Conservation (phyloP, 768 basidiomycete species). For the Mycena crocata region DNA sequence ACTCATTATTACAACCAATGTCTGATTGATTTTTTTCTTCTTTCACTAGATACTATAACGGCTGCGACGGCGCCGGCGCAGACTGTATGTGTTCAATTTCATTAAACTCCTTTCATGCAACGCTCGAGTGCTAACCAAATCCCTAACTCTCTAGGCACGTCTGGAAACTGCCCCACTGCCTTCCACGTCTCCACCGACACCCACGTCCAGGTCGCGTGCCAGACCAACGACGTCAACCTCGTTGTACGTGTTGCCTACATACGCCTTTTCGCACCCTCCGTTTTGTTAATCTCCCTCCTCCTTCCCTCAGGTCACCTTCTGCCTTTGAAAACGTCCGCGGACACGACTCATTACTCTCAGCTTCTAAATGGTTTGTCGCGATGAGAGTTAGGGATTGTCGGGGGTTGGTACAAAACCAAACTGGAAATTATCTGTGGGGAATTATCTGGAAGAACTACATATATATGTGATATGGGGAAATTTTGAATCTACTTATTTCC, state of each 20-base stretch:
- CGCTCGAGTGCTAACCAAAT: not conserved
- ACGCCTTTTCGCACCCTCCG: too few species aligned
- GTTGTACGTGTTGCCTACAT: slow-evolving; percentile 8
- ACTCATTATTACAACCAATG: not conserved
- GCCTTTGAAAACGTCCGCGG: too few species aligned
- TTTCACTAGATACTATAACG: slow-evolving; percentile 43
- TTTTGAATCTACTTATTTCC: too few species aligned
- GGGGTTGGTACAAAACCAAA: too few species aligned
- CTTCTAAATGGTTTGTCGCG: not conserved
- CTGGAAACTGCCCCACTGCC: slow-evolving; percentile 16
- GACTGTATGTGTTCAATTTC: slow-evolving; percentile 37
- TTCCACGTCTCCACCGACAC: slow-evolving; percentile 21
- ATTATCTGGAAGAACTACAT: too few species aligned
- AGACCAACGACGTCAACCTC: slow-evolving; percentile 22
- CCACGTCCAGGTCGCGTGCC: slow-evolving; percentile 21
- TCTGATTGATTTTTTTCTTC: not conserved
- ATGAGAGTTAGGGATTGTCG: too few species aligned
- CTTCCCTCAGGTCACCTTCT: not conserved
- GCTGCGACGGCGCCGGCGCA: slow-evolving; percentile 41
- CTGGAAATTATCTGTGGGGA: too few species aligned
- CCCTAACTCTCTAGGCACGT: not conserved
- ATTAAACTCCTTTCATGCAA: not conserved
- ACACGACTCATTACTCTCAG: too few species aligned
- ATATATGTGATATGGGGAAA: too few species aligned
- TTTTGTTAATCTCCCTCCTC: too few species aligned